Conservation (phyloP, 305 asterid genomes). For the Plantago coronopus region DNA sequence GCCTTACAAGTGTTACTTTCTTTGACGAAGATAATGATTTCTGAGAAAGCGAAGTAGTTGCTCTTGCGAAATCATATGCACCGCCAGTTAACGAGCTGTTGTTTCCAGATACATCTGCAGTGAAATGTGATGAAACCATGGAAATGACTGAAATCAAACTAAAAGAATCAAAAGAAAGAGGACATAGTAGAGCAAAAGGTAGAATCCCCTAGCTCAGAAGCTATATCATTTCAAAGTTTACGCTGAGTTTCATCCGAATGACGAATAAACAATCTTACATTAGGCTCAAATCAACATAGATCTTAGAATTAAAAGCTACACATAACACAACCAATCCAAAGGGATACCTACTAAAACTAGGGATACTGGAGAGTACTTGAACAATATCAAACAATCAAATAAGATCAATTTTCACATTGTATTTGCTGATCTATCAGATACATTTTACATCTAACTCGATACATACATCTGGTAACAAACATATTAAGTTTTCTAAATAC, state of each 20-base stretch:
- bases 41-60: conserved; percentile 56
- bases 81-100: conserved; percentile 60
- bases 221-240: neutral
- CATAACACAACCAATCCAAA: too few species aligned
- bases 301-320: too few species aligned
- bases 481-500: too few species aligned
- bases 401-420: too few species aligned
- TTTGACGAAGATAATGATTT: conserved; percentile 52
- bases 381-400: too few species aligned
- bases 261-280: too few species aligned
- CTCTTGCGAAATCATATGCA: conserved; percentile 55
- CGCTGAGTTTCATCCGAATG: neutral
- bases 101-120: conserved; percentile 37
- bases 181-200: neutral
- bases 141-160: neutral
- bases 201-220: neutral
- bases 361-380: too few species aligned
- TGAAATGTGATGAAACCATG: conserved; percentile 14
- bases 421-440: too few species aligned
- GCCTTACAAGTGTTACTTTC: conserved; percentile 68
- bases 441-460: too few species aligned
- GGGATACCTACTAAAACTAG: too few species aligned
- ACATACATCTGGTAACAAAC: too few species aligned
- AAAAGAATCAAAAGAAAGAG: neutral
- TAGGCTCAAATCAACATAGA: too few species aligned